A percentile compares a stretch with the other conserved stretches of the same genome.
These are phyloP conservation scores for Diddensiella caesifluorescens DNA, from an alignment of 805 yeast genomes.

Conservation along the genomic window DNA sequence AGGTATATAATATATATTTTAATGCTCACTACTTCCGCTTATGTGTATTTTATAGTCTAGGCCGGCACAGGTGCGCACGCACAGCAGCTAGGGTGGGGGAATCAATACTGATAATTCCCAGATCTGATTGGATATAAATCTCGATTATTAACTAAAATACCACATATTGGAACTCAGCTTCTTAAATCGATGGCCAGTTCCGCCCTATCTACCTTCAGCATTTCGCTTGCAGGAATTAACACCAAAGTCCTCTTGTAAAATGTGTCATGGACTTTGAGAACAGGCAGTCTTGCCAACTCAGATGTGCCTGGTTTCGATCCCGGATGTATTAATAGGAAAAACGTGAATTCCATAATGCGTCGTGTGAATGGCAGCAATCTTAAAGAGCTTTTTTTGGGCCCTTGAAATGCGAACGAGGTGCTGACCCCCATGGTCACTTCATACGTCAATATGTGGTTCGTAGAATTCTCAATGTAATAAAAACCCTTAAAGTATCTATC, in stretches of 20 bases:
- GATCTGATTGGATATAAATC: no score
- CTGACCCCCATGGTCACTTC: slow-evolving; percentile 42
- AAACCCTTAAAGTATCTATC: slow-evolving; percentile 5
- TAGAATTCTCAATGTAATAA: slow-evolving; percentile 69
- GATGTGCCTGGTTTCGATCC: no score
- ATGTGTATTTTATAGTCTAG: not conserved
- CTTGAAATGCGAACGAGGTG: slow-evolving; percentile 38
- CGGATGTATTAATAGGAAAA: slow-evolving; percentile 24
- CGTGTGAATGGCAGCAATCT: slow-evolving; percentile 62
- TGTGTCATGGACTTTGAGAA: slow-evolving; percentile 59
- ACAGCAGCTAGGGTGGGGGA: no score
- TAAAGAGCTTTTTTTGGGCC: slow-evolving; percentile 29
- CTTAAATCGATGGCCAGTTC: slow-evolving; percentile 7
- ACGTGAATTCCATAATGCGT: slow-evolving; percentile 29
- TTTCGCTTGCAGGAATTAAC: slow-evolving; percentile 36
- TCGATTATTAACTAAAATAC: no score
- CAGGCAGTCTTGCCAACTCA: slow-evolving; percentile 44
- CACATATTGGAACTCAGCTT: no score
- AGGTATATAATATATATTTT: no score
- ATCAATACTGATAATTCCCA: no score
- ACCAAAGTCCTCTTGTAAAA: slow-evolving; percentile 61
- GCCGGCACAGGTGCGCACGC: no score
- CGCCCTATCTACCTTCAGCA: slow-evolving; percentile 14
- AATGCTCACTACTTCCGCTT: no score
- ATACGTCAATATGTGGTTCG: slow-evolving; percentile 62